A percentile compares a stretch with the other conserved stretches of the same genome.
Evolutionary conservation across 805 yeast genomes (phyloP).

Genomic region (Wickerhamiella sergipiensis): DNA sequence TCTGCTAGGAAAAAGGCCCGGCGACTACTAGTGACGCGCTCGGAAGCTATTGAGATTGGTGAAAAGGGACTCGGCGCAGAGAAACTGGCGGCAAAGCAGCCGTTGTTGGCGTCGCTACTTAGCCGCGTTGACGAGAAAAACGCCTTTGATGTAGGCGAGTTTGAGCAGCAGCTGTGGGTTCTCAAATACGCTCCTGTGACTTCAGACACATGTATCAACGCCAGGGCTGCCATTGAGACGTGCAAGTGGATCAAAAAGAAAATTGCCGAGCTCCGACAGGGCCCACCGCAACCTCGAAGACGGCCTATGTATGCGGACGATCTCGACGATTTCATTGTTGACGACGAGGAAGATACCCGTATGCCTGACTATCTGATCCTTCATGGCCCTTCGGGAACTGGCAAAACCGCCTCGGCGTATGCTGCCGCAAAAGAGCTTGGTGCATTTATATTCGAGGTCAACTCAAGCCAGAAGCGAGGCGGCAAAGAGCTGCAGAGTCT

Average conservation of each 20-base stretch:
- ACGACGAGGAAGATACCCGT: conserved; percentile 17
- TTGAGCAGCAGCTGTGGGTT: conserved; percentile 20
- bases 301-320: conserved; percentile 4
- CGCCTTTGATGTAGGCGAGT: conserved; percentile 19
- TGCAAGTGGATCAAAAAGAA: conserved; percentile 9
- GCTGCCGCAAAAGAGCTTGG: conserved; percentile 46
- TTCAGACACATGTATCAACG: neutral
- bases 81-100: neutral
- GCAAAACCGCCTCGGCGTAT: conserved; percentile 64
- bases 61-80: neutral
- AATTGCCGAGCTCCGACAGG: conserved; percentile 3
- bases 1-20: neutral
- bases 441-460: conserved; percentile 72
- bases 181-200: conserved; percentile 16
- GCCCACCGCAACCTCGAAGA: neutral
- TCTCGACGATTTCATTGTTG: conserved; percentile 21
- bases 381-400: conserved; percentile 59
- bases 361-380: conserved; percentile 28
- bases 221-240: conserved; percentile 1
- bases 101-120: neutral
- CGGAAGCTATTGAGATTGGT: neutral
- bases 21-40: neutral
- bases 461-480: conserved; percentile 59
- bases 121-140: conserved; percentile 2
- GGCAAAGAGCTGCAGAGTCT: conserved; percentile 52